Conservation (phyloP, 352 stramenopile genomes). For the Phytophthora europaea region DNA sequence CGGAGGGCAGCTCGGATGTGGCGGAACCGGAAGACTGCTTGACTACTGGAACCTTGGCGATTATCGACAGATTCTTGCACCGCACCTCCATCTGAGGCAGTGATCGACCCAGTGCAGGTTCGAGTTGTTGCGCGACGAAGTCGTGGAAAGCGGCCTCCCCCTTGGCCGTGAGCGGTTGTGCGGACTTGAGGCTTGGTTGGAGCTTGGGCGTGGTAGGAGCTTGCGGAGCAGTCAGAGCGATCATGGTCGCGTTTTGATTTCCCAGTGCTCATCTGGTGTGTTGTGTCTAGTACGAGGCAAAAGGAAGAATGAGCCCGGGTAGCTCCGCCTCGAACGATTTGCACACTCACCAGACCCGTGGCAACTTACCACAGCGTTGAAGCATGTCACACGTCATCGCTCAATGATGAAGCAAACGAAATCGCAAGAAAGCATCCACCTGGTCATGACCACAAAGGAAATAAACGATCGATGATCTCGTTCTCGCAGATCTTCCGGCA, state of each 20-base stretch:
- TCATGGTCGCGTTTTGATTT: neutral
- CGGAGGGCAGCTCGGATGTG: constrained; percentile 37
- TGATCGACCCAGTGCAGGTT: constrained; percentile 25
- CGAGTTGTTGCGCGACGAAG: constrained; percentile 28
- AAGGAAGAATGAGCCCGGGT: neutral
- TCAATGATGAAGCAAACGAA: neutral
- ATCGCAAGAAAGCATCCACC: neutral
- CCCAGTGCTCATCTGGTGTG: neutral
- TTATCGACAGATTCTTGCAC: constrained; percentile 41
- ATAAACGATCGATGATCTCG: neutral
- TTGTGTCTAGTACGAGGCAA: neutral
- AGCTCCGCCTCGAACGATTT: neutral
- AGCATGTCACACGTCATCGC: neutral
- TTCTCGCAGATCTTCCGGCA: neutral
- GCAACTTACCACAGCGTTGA: neutral
- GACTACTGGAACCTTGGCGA: constrained; percentile 34
- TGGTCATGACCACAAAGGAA: neutral
- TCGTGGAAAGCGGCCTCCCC: constrained; percentile 34
- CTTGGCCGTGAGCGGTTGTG: too few species aligned
- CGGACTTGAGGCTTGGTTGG: neutral
- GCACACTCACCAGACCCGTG: neutral
- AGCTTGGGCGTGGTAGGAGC: neutral
- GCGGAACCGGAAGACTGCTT: constrained; percentile 8
- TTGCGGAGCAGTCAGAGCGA: neutral
- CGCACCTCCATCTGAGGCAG: constrained; percentile 50